phyloP scores from a whole-genome alignment of 2,329 filamentous ascomycete species.

The Cryphonectria radicalis region DNA sequence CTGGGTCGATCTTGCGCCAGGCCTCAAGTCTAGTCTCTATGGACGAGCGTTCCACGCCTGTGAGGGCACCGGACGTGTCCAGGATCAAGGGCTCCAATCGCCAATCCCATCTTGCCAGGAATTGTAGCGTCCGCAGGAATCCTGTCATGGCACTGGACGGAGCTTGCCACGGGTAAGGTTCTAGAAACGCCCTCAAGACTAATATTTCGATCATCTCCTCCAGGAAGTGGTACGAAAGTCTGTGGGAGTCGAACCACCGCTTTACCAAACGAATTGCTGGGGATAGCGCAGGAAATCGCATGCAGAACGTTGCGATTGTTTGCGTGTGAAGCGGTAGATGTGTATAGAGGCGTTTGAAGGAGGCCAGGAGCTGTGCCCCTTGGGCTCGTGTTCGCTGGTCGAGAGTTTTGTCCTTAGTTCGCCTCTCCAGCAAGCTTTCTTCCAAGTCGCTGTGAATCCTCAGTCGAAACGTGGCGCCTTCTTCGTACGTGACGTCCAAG shows the following conservation, averaged over 20 bases:
- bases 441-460: slow-evolving; percentile 91
- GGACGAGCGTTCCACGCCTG: slow-evolving; percentile 60
- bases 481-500: slow-evolving; percentile 77
- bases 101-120: slow-evolving; percentile 93
- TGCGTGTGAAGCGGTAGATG: slow-evolving; percentile 80
- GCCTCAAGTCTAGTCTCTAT: slow-evolving; percentile 76
- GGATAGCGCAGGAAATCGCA: slow-evolving; percentile 78
- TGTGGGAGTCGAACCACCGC: slow-evolving; percentile 85
- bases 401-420: slow-evolving; percentile 72
- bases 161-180: slow-evolving; percentile 77
- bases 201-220: slow-evolving; percentile 86
- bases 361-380: slow-evolving; percentile 69
- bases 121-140: slow-evolving; percentile 78
- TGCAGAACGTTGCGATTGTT: slow-evolving; percentile 78
- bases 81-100: slow-evolving; percentile 79
- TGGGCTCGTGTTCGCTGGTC: slow-evolving; percentile 70
- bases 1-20: slow-evolving; percentile 87
- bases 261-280: slow-evolving; percentile 84
- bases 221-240: slow-evolving; percentile 74
- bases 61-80: slow-evolving; percentile 71
- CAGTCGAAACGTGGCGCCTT: slow-evolving; percentile 76
- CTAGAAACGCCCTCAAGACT: slow-evolving; percentile 76
- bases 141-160: slow-evolving; percentile 80
- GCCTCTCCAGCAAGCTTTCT: slow-evolving; percentile 77
- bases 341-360: slow-evolving; percentile 72